Evolutionary conservation across 495 filamentous ascomycete genomes (phyloP).

Genomic region (Aspergillus steynii): DNA sequence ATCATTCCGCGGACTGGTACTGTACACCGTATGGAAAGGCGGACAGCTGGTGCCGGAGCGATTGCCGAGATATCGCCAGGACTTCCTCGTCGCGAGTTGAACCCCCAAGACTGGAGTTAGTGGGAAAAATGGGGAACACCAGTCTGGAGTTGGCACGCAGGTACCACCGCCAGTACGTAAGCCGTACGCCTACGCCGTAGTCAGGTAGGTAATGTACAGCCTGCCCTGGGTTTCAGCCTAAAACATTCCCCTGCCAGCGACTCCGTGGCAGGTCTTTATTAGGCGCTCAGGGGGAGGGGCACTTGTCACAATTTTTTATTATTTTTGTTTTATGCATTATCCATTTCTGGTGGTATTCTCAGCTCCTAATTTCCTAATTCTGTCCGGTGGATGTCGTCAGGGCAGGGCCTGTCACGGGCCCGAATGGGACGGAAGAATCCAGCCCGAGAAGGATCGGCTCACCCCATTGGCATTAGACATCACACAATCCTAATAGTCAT

Average conservation of each 20-base stretch:
- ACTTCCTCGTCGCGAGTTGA: conserved; percentile 16
- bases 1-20: too few species aligned
- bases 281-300: neutral
- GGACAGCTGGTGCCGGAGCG: conserved; percentile 21
- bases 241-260: neutral
- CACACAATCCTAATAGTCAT: neutral
- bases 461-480: neutral
- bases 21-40: too few species aligned
- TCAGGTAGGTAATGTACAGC: too few species aligned
- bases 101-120: conserved; percentile 15
- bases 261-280: conserved; percentile 3
- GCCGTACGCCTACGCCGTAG: conserved; percentile 1
- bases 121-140: conserved; percentile 19
- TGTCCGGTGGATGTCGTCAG: too few species aligned
- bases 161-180: conserved; percentile 22
- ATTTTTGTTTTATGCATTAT: too few species aligned
- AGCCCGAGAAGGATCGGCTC: too few species aligned
- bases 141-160: conserved; percentile 23
- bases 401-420: neutral
- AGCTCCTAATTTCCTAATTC: too few species aligned
- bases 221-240: conserved; percentile 8
- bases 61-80: conserved; percentile 17
- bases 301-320: neutral
- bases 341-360: too few species aligned
- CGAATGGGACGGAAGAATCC: too few species aligned